Base-by-base conservation (phyloP, 2,329 filamentous ascomycete species). In the Colletotrichum coccodes region DNA sequence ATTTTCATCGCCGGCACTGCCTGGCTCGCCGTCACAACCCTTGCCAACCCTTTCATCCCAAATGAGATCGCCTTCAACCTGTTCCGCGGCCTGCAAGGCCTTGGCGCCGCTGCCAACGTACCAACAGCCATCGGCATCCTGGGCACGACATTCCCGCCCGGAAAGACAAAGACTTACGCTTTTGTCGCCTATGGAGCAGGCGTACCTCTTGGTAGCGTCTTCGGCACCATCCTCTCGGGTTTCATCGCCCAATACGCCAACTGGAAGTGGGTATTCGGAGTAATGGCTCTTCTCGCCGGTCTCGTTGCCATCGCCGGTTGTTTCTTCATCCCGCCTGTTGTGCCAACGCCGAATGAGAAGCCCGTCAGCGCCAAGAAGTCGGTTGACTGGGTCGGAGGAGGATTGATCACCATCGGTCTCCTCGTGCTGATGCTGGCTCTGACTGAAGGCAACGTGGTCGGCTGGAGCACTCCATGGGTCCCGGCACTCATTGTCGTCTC, bases 101-200 rank as follows among this genome's bases (percentile, higher is more conserved):
- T 93, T 79, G 90, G 90, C 2, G 89, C 89, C 30, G 91, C 91
- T 2, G 89, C 90, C 18, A 92, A 91, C 74, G 89, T 92, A 0
- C 91, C 91, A 0, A 92, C 90, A 0, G 91, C 91, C 0, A 88
- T 93, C 74, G 91, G 91, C 0, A 92, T 93, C 44, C 77, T 93
- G 3, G 90, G 90, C 0, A 87, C 87, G 1, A 92, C 89, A 0
- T 93, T 93, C 62, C 86, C 87, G 1, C 90, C 90, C 0, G 89
- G 91, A 0, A 90, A 88, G 71, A 87, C 90, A 4, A 92, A 92
- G 78, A 92, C 91, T 73, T 91, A 92, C 75, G 90, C 90, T 1
- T 92, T 93, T 72, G 88, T 87, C 42, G 84, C 86, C 26, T 92
- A 91, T 66, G 85, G 85, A 21, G 89, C 89, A 1, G 91, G 90